Percentiles rank a stretch among this genome's conserved stretches.
Conservation (phyloP, 202 grass and related monocot species). For the Musa balbisiana region DNA sequence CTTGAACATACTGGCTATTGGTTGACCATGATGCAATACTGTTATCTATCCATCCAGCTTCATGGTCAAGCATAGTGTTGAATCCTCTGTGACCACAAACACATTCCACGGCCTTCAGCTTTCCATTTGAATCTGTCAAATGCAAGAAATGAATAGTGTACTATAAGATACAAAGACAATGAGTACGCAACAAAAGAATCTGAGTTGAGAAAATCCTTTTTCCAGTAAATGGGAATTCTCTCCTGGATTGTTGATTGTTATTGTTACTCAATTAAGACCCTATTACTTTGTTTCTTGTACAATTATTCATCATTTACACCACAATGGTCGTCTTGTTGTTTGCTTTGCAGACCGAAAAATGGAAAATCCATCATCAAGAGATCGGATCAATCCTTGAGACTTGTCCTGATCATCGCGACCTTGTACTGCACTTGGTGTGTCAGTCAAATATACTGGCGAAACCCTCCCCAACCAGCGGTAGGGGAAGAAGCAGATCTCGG, state of each 20-base stretch:
- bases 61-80: no score
- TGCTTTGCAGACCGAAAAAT: constrained; percentile 50
- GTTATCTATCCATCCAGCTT: no score
- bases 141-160: no score
- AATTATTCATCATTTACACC: no score
- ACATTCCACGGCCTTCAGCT: no score
- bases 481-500: constrained; percentile 98
- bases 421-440: constrained; percentile 82
- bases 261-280: constrained; percentile 15
- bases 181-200: no score
- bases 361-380: constrained; percentile 40
- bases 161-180: no score
- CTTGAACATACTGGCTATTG: no score
- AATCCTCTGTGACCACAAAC: no score
- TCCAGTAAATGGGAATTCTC: constrained; percentile 13
- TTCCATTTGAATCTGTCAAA: no score
- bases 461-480: constrained; percentile 59
- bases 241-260: background rate
- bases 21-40: no score
- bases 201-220: background rate
- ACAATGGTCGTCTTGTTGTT: background rate
- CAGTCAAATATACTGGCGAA: constrained; percentile 69
- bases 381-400: constrained; percentile 62
- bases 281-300: no score
- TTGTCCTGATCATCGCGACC: constrained; percentile 48